Conservation (phyloP, 441 rosid species). For the Metrosideros polymorpha region DNA sequence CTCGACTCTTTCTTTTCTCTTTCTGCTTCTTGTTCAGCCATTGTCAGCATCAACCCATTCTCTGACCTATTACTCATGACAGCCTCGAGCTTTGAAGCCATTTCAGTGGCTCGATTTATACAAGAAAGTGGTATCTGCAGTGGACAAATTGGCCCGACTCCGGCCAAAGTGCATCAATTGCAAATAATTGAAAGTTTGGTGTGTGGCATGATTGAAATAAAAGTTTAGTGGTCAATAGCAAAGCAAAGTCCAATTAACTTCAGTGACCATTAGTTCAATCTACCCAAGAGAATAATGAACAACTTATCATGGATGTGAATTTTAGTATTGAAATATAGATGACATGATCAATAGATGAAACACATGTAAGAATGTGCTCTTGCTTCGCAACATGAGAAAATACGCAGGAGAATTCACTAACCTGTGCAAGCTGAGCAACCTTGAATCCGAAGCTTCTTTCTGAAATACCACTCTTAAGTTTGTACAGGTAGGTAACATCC, state of each 20-base stretch:
- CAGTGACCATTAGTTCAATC: background rate
- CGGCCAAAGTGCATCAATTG: background rate
- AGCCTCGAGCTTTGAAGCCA: slow-evolving; percentile 67
- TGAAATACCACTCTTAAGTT: slow-evolving; percentile 75
- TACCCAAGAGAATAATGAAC: background rate
- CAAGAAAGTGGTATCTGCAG: slow-evolving; percentile 70
- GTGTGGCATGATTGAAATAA: background rate
- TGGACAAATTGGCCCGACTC: background rate
- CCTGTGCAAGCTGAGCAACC: slow-evolving; percentile 92
- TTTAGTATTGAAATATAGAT: background rate
- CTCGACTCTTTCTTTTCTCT: background rate
- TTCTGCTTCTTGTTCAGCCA: background rate
- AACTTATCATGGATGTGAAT: background rate
- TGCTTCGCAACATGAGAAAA: background rate
- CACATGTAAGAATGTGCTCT: background rate
- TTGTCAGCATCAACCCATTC: slow-evolving; percentile 4
- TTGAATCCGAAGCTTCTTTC: slow-evolving; percentile 84
- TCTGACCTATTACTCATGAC: slow-evolving; percentile 30
- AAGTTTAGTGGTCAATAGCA: background rate
- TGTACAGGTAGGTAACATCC: slow-evolving; percentile 81
- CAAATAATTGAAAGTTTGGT: background rate
- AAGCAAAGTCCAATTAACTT: background rate
- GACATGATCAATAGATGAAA: background rate
- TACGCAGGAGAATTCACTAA: slow-evolving; percentile 2
- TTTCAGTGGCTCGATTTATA: slow-evolving; percentile 43